Conservation (phyloP, 139 green algal genomes). For the Auxenochlorella pyrenoidosa region DNA sequence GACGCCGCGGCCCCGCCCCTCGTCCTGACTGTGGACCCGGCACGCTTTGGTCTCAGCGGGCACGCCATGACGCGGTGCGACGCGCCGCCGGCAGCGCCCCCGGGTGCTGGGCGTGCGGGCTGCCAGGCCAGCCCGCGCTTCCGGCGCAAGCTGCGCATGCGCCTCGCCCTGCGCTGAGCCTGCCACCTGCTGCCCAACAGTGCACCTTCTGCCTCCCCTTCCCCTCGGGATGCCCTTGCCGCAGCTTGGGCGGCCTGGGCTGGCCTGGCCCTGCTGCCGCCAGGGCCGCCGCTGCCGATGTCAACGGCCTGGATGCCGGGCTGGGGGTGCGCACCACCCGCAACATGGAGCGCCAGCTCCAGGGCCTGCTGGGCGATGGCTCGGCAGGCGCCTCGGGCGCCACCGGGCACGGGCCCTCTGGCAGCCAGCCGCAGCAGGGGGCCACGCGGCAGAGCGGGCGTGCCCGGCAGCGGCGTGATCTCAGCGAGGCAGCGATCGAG, state of each 20-base stretch:
- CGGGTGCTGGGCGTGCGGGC: not conserved
- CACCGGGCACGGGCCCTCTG: not conserved
- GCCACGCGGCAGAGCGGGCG: conserved; percentile 23
- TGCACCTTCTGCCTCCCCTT: not conserved
- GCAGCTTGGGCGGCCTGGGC: conserved; percentile 21
- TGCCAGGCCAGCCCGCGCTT: not conserved
- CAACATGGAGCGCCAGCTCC: conserved; percentile 30
- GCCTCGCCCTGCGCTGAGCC: not conserved
- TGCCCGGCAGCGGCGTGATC: not conserved
- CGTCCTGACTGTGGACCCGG: conserved; percentile 44
- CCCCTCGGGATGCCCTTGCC: not conserved
- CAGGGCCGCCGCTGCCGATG: not conserved
- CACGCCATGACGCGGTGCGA: not conserved
- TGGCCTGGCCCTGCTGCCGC: not conserved
- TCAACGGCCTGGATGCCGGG: not conserved
- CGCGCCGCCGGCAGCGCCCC: not conserved
- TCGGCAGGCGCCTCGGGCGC: not conserved
- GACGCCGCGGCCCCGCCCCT: conserved; percentile 43
- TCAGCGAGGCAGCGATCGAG: not conserved
- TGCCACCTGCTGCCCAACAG: not conserved
- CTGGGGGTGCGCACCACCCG: conserved; percentile 4
- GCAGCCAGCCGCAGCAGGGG: not conserved
- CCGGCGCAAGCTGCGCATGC: not conserved
- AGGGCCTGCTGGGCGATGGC: not conserved
- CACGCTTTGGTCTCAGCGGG: conserved; percentile 28